These are phyloP conservation scores for Polychaeton citri DNA, from an alignment of 2,329 filamentous ascomycete species.

Conservation along the genomic window DNA sequence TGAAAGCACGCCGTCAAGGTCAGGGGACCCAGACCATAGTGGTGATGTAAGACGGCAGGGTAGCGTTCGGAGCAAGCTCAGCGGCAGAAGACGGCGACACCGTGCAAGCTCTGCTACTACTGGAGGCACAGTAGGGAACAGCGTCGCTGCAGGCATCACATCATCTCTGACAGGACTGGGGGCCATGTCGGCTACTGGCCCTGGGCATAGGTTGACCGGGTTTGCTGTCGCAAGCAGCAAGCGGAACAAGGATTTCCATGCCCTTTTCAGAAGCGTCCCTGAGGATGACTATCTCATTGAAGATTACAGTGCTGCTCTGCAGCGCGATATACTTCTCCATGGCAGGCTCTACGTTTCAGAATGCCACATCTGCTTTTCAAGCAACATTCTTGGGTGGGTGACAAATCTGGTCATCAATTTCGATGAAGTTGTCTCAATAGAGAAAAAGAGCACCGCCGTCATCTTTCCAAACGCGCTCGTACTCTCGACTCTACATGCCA, in stretches of 20 bases:
- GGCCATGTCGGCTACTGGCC: slow-evolving; percentile 44
- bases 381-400: slow-evolving; percentile 96
- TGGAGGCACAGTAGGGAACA: slow-evolving; percentile 47
- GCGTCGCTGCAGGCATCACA: slow-evolving; percentile 58
- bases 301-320: slow-evolving; percentile 92
- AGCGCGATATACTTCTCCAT: slow-evolving; percentile 88
- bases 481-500: slow-evolving; percentile 88
- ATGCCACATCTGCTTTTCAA: slow-evolving; percentile 95
- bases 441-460: slow-evolving; percentile 90
- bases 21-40: slow-evolving; percentile 48
- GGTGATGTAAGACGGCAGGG: slow-evolving; percentile 40
- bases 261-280: slow-evolving; percentile 86
- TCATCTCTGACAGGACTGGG: slow-evolving; percentile 58
- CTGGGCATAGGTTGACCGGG: slow-evolving; percentile 68
- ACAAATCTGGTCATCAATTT: slow-evolving; percentile 97
- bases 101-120: slow-evolving; percentile 64
- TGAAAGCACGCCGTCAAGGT: slow-evolving; percentile 54
- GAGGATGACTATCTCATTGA: slow-evolving; percentile 98
- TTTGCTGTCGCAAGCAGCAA: slow-evolving; percentile 96
- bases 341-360: slow-evolving; percentile 93
- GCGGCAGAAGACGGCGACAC: slow-evolving; percentile 46
- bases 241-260: slow-evolving; percentile 89
- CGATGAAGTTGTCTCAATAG: slow-evolving; percentile 90
- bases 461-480: slow-evolving; percentile 96
- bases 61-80: slow-evolving; percentile 41